Evolutionary conservation across 2,329 filamentous ascomycete genomes (phyloP), one percentile per base, ranked within the genome.

Genomic region (Aspergillus oerlinghausenensis): DNA sequence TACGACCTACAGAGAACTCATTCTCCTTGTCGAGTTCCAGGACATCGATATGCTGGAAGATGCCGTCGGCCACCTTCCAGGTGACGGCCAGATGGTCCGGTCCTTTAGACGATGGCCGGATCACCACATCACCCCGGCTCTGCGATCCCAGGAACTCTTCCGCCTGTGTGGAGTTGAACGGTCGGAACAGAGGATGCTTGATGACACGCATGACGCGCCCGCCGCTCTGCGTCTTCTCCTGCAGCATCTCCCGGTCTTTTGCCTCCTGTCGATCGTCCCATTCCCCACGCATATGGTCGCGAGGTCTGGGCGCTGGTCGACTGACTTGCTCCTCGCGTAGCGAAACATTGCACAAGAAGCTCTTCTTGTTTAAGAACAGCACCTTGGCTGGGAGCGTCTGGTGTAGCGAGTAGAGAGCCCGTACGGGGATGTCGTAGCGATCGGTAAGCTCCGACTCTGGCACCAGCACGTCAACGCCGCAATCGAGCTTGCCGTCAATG

Each of bases 11-110:
- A 0, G 92, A 92, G 72, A 97, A 97, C 72, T 97, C 93, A 60
- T 92, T 97, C 61, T 96, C 91, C 76, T 99, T 99, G 74, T 96
- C 90, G 69, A 99, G 82, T 76, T 99, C 94, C 42, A 99, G 82
- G 35, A 99, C 93, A 74, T 99, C 94, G 62, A 99, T 90, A 73
- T 99, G 94, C 75, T 99, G 92, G 73, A 92, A 99, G n/a, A 97
- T 87, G 58, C 89, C 88, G 71, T 97, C 92, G 1, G 91, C 88
- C 14, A 99, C 92, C 79, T 99, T 99, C 94, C 94, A 99, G 0
- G 94, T 99, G 49, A 99, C 86, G 7, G 93, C 92, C 55, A 99
- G 81, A 77, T 99, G 94, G 72, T 99, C 94, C 57, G 91, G 89
- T 48, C 94, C 94, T 73, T 96, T 96, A 28, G 92, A 96, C 0